Evolutionary conservation across 2,329 filamentous ascomycete genomes (phyloP), one percentile per base, ranked within the genome.

Genomic region (Hypocreales sp.): DNA sequence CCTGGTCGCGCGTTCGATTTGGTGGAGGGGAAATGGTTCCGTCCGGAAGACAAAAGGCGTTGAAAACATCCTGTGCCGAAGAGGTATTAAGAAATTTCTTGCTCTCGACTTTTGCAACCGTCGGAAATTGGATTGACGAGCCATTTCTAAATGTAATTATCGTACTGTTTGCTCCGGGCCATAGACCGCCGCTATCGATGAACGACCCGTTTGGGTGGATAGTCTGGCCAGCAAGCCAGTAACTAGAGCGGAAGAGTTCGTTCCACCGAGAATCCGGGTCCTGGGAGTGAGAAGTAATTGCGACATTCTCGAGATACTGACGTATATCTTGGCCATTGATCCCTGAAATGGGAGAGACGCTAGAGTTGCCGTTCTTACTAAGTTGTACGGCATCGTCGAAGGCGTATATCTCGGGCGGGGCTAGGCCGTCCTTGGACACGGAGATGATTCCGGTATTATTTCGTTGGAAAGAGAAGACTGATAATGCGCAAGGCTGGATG

Each of bases 361-460:
- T 33, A 6, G 19, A n/a, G 1, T 26, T 14, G 10, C 14, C 25
- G n/a, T n/a, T n/a, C 6, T 20, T 10, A 8, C 10, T 14, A 3
- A 16, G 5, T 5, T 22, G 19, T 2, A 15, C 15, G 18, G 23
- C 15, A 16, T 32, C 24, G 14, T 16, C 11, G 4, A 21, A 16
- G 9, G 31, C 24, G 20, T 29, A 35, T 11, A 35, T 14, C 21
- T 42, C 35, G 2, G 45, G 45, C 5, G 41, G 35, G 5, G 40
- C 39, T n/a, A 50, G 34, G 5, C 52, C 46, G 18, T 55, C 50
- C 16, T 39, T 22, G 2, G 33, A 37, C 9, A 37, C 18, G 9
- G 35, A 35, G 10, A 21, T 23, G 12, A 35, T 16, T 14, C 24
- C 23, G 19, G 4, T 14, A 8, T 22, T 11, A 7, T 15, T 9